phyloP scores from a whole-genome alignment of 345 rosid genomes.

The Ricinus communis region DNA sequence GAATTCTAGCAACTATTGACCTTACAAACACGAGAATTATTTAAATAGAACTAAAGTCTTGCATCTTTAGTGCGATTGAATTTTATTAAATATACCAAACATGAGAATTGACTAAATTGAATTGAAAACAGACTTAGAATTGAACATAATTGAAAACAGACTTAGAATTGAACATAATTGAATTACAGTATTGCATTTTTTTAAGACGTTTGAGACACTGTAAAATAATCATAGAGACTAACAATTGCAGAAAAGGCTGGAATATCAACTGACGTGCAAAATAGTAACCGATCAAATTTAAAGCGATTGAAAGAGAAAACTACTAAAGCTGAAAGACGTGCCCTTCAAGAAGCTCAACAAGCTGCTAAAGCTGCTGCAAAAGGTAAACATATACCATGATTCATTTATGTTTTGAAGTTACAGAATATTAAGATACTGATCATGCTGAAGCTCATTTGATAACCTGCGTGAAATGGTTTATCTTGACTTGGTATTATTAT shows the following conservation, averaged over 20 bases:
- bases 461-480: not conserved
- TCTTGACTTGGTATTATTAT: not conserved
- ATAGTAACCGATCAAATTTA: constrained; percentile 44
- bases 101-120: no score
- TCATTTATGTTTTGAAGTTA: not conserved
- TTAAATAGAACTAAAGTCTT: no score
- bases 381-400: constrained; percentile 42
- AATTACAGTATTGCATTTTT: no score
- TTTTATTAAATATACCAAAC: no score
- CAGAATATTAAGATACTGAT: no score
- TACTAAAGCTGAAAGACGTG: constrained; percentile 89
- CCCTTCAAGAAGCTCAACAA: constrained; percentile 89
- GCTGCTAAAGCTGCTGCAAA: constrained; percentile 91
- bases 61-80: no score
- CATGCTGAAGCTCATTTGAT: not conserved
- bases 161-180: no score
- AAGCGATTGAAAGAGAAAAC: constrained; percentile 79
- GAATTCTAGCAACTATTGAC: no score
- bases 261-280: constrained; percentile 44
- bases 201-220: no score
- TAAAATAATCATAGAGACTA: not conserved
- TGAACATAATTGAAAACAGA: no score
- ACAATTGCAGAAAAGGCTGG: constrained; percentile 53
- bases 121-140: no score
- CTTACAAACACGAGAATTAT: no score